Conservation (phyloP, 2,329 filamentous ascomycete genomes). For the Blastomyces percursus region DNA sequence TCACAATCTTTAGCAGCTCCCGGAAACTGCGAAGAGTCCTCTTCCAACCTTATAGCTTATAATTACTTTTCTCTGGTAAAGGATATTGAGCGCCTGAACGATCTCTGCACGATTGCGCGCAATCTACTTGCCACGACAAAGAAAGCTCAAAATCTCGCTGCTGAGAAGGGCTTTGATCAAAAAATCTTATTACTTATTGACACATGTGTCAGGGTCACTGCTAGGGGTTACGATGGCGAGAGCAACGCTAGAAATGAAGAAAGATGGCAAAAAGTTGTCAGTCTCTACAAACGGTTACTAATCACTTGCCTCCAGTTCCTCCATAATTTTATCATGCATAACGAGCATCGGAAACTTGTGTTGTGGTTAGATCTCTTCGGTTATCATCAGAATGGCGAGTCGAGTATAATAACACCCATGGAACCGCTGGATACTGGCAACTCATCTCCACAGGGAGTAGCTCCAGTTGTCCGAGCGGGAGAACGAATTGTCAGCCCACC, state of each 20-base stretch:
- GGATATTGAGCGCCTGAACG: constrained; percentile 53
- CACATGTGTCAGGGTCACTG: constrained; percentile 53
- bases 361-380: constrained; percentile 57
- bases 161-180: constrained; percentile 49
- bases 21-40: constrained; percentile 49
- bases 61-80: constrained; percentile 49
- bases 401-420: constrained; percentile 35
- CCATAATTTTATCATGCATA: constrained; percentile 55
- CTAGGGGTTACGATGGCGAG: constrained; percentile 54
- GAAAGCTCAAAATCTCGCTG: constrained; percentile 51
- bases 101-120: constrained; percentile 50
- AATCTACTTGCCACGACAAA: constrained; percentile 53
- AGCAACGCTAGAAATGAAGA: constrained; percentile 51
- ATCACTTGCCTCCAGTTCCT: constrained; percentile 57
- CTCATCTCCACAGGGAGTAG: constrained; percentile 28
- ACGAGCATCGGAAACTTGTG: constrained; percentile 54
- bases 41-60: constrained; percentile 50
- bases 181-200: constrained; percentile 52
- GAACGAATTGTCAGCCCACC: constrained; percentile 34
- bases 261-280: constrained; percentile 55
- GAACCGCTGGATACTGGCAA: constrained; percentile 31
- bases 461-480: constrained; percentile 33
- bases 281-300: constrained; percentile 54
- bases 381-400: constrained; percentile 39
- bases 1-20: constrained; percentile 48